Conservation (phyloP, 805 yeast species). For the Ogataea thermomethanolica region DNA sequence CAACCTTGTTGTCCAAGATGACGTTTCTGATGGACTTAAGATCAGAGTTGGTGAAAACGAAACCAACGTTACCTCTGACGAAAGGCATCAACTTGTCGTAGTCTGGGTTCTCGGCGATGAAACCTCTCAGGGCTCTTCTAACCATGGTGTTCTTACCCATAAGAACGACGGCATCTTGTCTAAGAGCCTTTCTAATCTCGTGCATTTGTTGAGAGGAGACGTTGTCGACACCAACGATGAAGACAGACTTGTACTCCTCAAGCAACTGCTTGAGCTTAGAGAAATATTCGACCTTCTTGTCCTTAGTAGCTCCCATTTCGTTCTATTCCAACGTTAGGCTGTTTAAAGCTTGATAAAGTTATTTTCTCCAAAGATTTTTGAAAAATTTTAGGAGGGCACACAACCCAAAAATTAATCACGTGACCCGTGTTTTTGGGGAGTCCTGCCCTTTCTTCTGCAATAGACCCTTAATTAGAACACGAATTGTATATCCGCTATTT, state of each 20-base stretch:
- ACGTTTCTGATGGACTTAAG: constrained; percentile 88
- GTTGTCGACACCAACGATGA: constrained; percentile 99
- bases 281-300: constrained; percentile 95
- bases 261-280: constrained; percentile 90
- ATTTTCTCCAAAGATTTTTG: constrained; percentile 2
- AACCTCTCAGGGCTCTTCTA: constrained; percentile 98
- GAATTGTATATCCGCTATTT: constrained; percentile 1
- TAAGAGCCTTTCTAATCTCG: constrained; percentile 95
- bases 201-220: constrained; percentile 99
- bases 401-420: constrained; percentile 7
- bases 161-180: constrained; percentile 91
- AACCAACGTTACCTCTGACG: constrained; percentile 98
- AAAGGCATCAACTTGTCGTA: constrained; percentile 91
- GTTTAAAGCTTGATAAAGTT: constrained; percentile 62
- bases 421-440: not conserved
- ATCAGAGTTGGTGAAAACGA: constrained; percentile 97
- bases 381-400: constrained; percentile 10
- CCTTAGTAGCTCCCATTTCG: constrained; percentile 99
- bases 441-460: not conserved
- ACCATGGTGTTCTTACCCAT: constrained; percentile 99
- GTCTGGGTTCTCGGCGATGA: constrained; percentile 91
- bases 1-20: constrained; percentile 89
- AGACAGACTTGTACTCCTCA: constrained; percentile 96
- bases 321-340: constrained; percentile 77
- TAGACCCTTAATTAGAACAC: constrained; percentile 5